These are phyloP conservation scores for Ricinus communis DNA, from an alignment of 345 rosid species.

Conservation along the genomic window DNA sequence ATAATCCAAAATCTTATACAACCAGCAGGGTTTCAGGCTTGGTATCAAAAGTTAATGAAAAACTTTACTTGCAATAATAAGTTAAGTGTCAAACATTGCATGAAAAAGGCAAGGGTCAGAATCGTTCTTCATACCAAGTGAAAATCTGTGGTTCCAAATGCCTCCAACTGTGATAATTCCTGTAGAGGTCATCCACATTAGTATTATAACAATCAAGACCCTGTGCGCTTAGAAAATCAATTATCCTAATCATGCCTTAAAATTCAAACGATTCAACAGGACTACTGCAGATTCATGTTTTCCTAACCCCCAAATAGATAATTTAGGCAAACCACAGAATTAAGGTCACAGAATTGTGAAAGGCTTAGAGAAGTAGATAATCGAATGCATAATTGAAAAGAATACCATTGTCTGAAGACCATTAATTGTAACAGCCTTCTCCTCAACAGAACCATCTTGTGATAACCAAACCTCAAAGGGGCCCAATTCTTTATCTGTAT, in stretches of 20 bases:
- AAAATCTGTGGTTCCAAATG: constrained; percentile 62
- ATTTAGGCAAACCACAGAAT: constrained; percentile 1
- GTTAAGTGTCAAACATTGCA: not conserved
- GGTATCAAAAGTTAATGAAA: not conserved
- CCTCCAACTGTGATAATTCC: constrained; percentile 72
- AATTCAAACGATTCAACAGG: not conserved
- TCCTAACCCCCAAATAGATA: not conserved
- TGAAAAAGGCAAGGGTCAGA: not conserved
- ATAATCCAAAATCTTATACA: not conserved
- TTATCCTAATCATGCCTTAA: too few species aligned
- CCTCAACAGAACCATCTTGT: constrained; percentile 51
- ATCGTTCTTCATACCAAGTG: constrained; percentile 55
- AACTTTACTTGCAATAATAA: too few species aligned
- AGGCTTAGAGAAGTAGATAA: not conserved
- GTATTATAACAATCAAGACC: constrained; percentile 10
- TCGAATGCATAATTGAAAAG: constrained; percentile 8
- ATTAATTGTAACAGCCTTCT: constrained; percentile 64
- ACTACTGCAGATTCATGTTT: not conserved
- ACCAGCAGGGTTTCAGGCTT: too few species aligned
- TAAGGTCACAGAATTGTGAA: not conserved
- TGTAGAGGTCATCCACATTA: constrained; percentile 26
- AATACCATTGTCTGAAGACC: constrained; percentile 87
- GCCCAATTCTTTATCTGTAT: constrained; percentile 67
- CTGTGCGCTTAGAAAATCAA: not conserved
- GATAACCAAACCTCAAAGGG: constrained; percentile 81